A percentile compares a stretch with the other conserved stretches of the same genome.
These are phyloP conservation scores for Saturnispora saitoi DNA, from an alignment of 805 yeast genomes.

Conservation along the genomic window DNA sequence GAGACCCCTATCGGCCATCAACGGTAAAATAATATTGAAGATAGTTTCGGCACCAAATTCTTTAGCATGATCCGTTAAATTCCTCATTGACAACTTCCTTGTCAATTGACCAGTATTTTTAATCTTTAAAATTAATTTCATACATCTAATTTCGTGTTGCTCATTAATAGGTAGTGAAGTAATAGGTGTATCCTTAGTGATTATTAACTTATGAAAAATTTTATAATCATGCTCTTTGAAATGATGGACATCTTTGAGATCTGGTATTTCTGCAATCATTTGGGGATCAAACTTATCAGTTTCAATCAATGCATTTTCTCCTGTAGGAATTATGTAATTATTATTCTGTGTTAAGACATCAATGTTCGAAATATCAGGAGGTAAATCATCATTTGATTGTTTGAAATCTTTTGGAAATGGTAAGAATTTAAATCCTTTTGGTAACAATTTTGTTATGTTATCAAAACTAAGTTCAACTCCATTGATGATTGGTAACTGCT, in stretches of 20 bases:
- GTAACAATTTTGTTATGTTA: slow-evolving; percentile 41
- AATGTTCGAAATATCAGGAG: slow-evolving; percentile 30
- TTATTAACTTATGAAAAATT: slow-evolving; percentile 55
- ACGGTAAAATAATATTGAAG: slow-evolving; percentile 65
- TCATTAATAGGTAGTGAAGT: slow-evolving; percentile 41
- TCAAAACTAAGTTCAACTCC: slow-evolving; percentile 37
- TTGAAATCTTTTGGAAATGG: slow-evolving; percentile 38
- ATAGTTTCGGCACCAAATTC: slow-evolving; percentile 61
- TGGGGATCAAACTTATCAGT: slow-evolving; percentile 27
- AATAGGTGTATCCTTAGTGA: slow-evolving; percentile 22
- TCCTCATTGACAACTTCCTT: slow-evolving; percentile 63
- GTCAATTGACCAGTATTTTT: slow-evolving; percentile 69
- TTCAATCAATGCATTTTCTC: slow-evolving; percentile 22
- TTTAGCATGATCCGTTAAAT: slow-evolving; percentile 53
- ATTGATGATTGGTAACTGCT: slow-evolving; percentile 22
- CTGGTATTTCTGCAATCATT: slow-evolving; percentile 51
- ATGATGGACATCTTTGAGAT: slow-evolving; percentile 53
- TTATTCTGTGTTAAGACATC: slow-evolving; percentile 16
- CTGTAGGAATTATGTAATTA: slow-evolving; percentile 48
- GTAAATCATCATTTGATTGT: slow-evolving; percentile 28
- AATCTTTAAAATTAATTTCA: slow-evolving; percentile 56
- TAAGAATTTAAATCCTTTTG: slow-evolving; percentile 39
- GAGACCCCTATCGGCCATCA: slow-evolving; percentile 59
- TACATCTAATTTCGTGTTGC: slow-evolving; percentile 47
- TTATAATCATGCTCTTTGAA: slow-evolving; percentile 66